Percentiles rank a stretch among this genome's conserved stretches.
phyloP scores from a whole-genome alignment of 768 basidiomycete genomes.

The Rhodosporidiobolus odoratus region DNA sequence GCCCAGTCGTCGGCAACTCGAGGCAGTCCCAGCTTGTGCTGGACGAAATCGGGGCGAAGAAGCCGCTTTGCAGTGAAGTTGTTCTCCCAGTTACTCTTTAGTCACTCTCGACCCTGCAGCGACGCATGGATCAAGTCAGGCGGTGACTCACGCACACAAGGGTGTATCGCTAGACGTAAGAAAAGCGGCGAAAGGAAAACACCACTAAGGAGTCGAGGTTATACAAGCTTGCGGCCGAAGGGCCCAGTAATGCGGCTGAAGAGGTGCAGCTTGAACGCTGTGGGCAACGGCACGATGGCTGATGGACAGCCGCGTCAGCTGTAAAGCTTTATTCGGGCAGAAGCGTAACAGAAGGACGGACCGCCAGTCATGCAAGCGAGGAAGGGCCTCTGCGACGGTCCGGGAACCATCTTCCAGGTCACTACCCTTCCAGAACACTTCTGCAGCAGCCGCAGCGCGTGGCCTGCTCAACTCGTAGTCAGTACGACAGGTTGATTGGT shows the following conservation, averaged over 20 bases:
- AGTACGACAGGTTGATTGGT: no score
- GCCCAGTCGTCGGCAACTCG: no score
- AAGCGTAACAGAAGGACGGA: neutral
- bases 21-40: no score
- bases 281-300: constrained; percentile 58
- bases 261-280: constrained; percentile 57
- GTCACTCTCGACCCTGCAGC: no score
- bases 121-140: no score
- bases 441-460: constrained; percentile 54
- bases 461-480: neutral
- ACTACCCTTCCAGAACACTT: constrained; percentile 68
- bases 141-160: no score
- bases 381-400: constrained; percentile 54
- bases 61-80: no score
- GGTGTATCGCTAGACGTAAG: no score
- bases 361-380: constrained; percentile 61
- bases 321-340: neutral
- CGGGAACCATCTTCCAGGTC: constrained; percentile 45
- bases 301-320: neutral
- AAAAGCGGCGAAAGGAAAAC: neutral
- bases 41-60: no score
- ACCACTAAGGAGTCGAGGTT: constrained; percentile 46
- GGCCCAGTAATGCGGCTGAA: constrained; percentile 71
- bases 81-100: no score
- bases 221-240: constrained; percentile 58